These are phyloP conservation scores for Aspergillus oerlinghausenensis DNA, from an alignment of 2,329 filamentous ascomycete species.

Conservation along the genomic window DNA sequence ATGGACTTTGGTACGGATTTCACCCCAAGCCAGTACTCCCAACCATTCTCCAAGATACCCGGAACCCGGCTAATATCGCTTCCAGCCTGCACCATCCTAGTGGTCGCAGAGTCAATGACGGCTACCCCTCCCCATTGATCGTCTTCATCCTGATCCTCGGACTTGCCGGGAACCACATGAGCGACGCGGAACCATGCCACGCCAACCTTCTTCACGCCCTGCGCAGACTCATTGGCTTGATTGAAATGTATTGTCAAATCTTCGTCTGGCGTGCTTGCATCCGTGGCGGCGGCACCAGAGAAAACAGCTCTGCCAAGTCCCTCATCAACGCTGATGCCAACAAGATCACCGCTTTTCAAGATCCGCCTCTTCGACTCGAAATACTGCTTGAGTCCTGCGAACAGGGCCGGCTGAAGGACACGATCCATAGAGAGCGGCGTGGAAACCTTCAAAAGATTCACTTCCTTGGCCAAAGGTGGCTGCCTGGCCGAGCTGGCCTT, in stretches of 20 bases:
- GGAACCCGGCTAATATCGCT: conserved; percentile 79
- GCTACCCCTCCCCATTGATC: conserved; percentile 82
- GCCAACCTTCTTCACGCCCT: conserved; percentile 45
- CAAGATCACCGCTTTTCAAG: conserved; percentile 79
- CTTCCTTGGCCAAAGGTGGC: conserved; percentile 65
- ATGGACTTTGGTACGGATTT: conserved; percentile 56
- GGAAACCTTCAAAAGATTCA: conserved; percentile 81
- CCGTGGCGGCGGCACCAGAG: conserved; percentile 54
- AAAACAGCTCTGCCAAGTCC: conserved; percentile 77
- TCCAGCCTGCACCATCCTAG: conserved; percentile 87
- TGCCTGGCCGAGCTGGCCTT: conserved; percentile 43
- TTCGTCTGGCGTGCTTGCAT: conserved; percentile 64
- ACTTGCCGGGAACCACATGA: conserved; percentile 54
- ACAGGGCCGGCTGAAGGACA: conserved; percentile 76
- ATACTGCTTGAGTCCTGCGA: conserved; percentile 80
- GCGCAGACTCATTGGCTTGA: conserved; percentile 22
- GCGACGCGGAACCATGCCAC: conserved; percentile 93
- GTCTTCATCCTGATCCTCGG: conserved; percentile 54
- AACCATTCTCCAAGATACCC: conserved; percentile 68
- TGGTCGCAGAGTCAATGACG: conserved; percentile 78
- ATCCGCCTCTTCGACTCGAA: conserved; percentile 80
- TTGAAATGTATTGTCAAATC: conserved; percentile 52
- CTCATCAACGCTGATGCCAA: conserved; percentile 85
- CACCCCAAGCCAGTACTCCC: conserved; percentile 85
- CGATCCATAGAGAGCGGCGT: conserved; percentile 85